Percentiles rank a stretch among this genome's conserved stretches.
These are phyloP conservation scores for Sindora glabra DNA, from an alignment of 306 rosid species.

Conservation along the genomic window DNA sequence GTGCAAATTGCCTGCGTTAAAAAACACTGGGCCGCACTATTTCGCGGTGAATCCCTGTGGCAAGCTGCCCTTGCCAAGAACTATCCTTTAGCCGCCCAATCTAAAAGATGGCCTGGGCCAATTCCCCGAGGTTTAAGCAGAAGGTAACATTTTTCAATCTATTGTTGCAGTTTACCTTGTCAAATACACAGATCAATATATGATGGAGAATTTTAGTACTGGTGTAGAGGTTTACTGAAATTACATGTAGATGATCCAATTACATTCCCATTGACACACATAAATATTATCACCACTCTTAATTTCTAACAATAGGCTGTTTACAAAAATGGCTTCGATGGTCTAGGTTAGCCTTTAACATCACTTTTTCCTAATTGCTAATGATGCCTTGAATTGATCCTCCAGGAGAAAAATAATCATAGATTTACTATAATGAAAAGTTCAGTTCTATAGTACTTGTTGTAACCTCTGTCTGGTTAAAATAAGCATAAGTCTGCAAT, in stretches of 20 bases:
- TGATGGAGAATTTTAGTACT: neutral
- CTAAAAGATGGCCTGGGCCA: constrained; percentile 67
- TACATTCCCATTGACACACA: neutral
- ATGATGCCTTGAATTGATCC: neutral
- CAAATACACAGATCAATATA: neutral
- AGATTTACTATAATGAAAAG: too few relatives aligned
- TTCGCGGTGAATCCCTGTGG: constrained; percentile 58
- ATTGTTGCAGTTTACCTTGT: neutral
- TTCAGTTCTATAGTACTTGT: too few relatives aligned
- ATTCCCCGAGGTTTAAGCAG: constrained; percentile 44
- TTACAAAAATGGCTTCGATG: neutral
- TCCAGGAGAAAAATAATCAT: neutral
- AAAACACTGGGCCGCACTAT: constrained; percentile 60
- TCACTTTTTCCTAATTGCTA: too few relatives aligned
- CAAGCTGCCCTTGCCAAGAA: constrained; percentile 45
- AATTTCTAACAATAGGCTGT: neutral
- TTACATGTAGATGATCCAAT: neutral
- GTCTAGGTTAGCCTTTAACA: neutral
- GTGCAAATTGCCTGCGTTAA: constrained; percentile 40
- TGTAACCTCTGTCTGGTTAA: neutral
- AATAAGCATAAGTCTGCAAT: neutral
- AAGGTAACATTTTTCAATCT: constrained; percentile 26
- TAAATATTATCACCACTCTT: neutral
- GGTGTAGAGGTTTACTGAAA: neutral
- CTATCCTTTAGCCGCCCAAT: constrained; percentile 39